Evolutionary conservation across 257 asterid genomes (phyloP).

Genomic region (Rhazya stricta): DNA sequence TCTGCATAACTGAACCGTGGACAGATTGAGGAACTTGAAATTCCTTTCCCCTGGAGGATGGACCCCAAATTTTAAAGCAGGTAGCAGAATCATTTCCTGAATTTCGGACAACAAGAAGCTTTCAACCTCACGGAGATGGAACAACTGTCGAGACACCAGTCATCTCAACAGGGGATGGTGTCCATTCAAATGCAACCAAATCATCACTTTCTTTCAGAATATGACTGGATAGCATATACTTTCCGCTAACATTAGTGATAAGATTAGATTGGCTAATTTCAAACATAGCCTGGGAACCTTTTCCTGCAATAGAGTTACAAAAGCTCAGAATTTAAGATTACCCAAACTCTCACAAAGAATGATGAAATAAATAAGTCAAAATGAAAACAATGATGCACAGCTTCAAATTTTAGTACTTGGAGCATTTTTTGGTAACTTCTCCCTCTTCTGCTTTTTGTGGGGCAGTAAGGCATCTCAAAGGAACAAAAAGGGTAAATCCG

Average conservation of each 20-base stretch:
- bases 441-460: neutral
- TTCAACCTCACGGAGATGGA: slow-evolving; percentile 93
- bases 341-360: neutral
- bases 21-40: slow-evolving; percentile 51
- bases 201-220: slow-evolving; percentile 32
- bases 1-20: slow-evolving; percentile 88
- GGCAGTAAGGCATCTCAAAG: neutral
- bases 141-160: slow-evolving; percentile 57
- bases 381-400: neutral
- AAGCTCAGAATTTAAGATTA: neutral
- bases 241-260: slow-evolving; percentile 68
- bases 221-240: slow-evolving; percentile 58
- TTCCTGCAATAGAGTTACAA: slow-evolving; percentile 30
- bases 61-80: slow-evolving; percentile 80
- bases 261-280: slow-evolving; percentile 67
- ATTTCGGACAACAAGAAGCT: slow-evolving; percentile 69
- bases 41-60: slow-evolving; percentile 68
- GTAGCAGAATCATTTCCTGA: slow-evolving; percentile 72
- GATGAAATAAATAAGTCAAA: neutral
- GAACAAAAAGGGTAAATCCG: neutral
- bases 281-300: slow-evolving; percentile 72
- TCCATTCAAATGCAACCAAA: slow-evolving; percentile 63
- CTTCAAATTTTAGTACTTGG: neutral
- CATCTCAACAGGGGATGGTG: slow-evolving; percentile 80
- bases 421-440: neutral